Conservation (phyloP, 1,284 basidiomycete genomes). For the Trichosporon coremiiforme region DNA sequence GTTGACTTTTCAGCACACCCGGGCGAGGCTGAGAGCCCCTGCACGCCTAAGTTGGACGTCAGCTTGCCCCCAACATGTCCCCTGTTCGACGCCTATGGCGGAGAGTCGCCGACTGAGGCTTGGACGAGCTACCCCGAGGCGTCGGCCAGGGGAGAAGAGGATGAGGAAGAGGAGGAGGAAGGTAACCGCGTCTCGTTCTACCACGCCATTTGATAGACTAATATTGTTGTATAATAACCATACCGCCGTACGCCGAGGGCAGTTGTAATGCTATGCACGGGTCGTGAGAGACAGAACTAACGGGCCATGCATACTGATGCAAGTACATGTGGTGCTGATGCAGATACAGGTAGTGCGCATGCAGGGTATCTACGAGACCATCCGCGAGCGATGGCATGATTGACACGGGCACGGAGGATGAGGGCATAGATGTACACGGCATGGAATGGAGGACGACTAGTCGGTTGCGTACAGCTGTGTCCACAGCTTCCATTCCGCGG, state of each 20-base stretch:
- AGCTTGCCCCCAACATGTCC: neutral
- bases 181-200: conserved; percentile 16
- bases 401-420: neutral
- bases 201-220: conserved; percentile 15
- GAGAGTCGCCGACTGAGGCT: neutral
- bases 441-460: neutral
- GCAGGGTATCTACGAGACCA: too few species aligned
- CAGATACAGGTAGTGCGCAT: too few species aligned
- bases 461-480: neutral
- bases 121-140: conserved; percentile 3
- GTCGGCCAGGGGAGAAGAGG: neutral
- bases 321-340: too few species aligned
- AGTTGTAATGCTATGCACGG: conserved; percentile 6
- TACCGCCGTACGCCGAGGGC: neutral
- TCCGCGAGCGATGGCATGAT: too few species aligned
- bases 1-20: neutral
- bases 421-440: neutral
- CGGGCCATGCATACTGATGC: neutral
- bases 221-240: conserved; percentile 7
- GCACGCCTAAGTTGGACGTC: neutral
- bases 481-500: neutral
- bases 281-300: neutral
- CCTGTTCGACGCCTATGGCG: conserved; percentile 1
- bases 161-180: neutral
- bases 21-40: neutral